Percentiles rank a stretch among this genome's conserved stretches.
Evolutionary conservation across 1,139 yeast genomes (phyloP).

Genomic region (Wickerhamomyces sp.): DNA sequence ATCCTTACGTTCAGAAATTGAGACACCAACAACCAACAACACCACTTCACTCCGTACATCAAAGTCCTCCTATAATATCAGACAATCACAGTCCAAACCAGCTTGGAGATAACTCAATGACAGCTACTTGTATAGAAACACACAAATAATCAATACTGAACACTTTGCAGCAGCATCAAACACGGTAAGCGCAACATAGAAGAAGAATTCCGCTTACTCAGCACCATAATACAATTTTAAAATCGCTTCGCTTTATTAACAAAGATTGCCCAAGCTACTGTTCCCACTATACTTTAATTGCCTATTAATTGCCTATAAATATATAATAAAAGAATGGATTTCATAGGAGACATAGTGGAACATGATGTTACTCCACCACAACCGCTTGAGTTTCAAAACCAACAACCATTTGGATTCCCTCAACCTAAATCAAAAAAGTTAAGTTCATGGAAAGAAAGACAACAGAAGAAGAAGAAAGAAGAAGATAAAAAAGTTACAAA

Average conservation of each 20-base stretch:
- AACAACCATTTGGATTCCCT: slow-evolving; percentile 16
- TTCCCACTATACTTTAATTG: too few relatives aligned
- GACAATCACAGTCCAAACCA: slow-evolving; percentile 9
- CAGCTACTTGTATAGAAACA: background rate
- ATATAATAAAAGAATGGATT: slow-evolving; percentile 43
- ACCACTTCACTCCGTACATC: slow-evolving; percentile 11
- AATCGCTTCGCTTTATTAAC: too few relatives aligned
- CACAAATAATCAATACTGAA: too few relatives aligned
- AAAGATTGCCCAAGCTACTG: too few relatives aligned
- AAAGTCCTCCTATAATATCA: slow-evolving; percentile 10
- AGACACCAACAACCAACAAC: background rate
- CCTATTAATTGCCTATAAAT: too few relatives aligned
- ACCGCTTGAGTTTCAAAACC: slow-evolving; percentile 22
- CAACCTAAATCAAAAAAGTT: slow-evolving; percentile 10
- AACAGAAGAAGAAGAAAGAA: slow-evolving; percentile 29
- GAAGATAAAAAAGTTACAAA: slow-evolving; percentile 7
- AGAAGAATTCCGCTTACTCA: too few relatives aligned
- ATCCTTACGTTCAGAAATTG: slow-evolving; percentile 4
- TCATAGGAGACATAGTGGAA: slow-evolving; percentile 74
- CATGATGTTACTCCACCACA: slow-evolving; percentile 40
- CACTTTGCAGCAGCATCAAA: too few relatives aligned
- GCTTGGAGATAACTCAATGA: slow-evolving; percentile 16
- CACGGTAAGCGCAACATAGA: background rate
- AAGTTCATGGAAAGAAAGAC: slow-evolving; percentile 33
- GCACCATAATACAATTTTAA: background rate